Percentiles rank a stretch among this genome's conserved stretches.
Evolutionary conservation across 2,329 filamentous ascomycete species (phyloP).

Genomic region (Ophiostoma sp.): DNA sequence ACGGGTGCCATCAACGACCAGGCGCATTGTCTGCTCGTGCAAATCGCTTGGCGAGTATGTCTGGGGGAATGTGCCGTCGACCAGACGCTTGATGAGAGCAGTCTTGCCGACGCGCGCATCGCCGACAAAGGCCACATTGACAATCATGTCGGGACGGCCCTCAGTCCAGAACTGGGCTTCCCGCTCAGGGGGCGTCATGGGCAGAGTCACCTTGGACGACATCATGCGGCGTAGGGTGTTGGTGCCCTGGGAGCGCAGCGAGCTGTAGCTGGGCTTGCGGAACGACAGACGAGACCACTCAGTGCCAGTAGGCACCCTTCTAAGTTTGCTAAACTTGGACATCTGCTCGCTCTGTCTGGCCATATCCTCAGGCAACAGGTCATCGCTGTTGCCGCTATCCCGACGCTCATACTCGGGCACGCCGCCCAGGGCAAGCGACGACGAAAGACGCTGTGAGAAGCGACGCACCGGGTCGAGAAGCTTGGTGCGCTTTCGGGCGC

Average conservation of each 20-base stretch:
- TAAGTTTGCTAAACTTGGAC: constrained; percentile 19
- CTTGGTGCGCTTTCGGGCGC: constrained; percentile 24
- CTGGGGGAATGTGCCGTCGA: constrained; percentile 24
- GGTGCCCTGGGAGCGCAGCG: constrained; percentile 18
- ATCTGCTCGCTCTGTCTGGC: constrained; percentile 23
- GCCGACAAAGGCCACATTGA: constrained; percentile 28
- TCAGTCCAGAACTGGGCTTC: constrained; percentile 21
- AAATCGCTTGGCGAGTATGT: constrained; percentile 24
- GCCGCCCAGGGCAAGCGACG: constrained; percentile 21
- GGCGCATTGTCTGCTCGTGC: constrained; percentile 22
- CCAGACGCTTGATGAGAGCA: constrained; percentile 27
- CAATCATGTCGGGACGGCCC: constrained; percentile 26
- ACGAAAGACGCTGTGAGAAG: constrained; percentile 26
- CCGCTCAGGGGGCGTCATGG: constrained; percentile 5
- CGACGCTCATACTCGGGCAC: constrained; percentile 8
- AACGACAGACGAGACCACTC: constrained; percentile 20
- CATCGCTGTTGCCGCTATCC: constrained; percentile 1
- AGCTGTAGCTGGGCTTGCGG: constrained; percentile 15
- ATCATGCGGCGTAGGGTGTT: constrained; percentile 24
- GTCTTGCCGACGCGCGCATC: constrained; percentile 28
- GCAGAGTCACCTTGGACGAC: constrained; percentile 6
- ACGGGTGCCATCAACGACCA: constrained; percentile 21
- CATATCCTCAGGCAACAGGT: constrained; percentile 23
- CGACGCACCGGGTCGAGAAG: constrained; percentile 25
- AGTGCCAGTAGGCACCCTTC: constrained; percentile 4